Percentiles rank a stretch among this genome's conserved stretches.
phyloP scores from a whole-genome alignment of 2,329 filamentous ascomycete genomes.

The Aspergillus sp. region DNA sequence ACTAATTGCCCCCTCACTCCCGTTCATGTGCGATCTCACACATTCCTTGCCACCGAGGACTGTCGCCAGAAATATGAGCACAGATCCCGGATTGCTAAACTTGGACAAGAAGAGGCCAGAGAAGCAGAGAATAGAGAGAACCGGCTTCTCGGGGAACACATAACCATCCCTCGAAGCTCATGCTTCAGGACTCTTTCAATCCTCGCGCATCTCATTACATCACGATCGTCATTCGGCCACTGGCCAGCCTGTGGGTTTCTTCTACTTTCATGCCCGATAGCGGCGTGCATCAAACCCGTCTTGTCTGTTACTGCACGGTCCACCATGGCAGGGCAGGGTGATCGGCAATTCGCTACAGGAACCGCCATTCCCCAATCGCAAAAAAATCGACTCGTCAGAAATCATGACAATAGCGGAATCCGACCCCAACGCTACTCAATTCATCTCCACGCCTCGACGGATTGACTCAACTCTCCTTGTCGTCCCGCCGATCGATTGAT shows the following conservation, averaged over 20 bases:
- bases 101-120: background rate
- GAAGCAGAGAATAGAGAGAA: background rate
- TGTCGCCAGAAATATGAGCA: background rate
- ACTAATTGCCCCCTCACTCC: background rate
- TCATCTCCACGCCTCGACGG: background rate
- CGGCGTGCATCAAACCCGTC: background rate
- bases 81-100: background rate
- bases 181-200: background rate
- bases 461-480: background rate
- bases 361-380: constrained; percentile 1
- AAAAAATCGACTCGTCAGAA: constrained; percentile 7
- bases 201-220: background rate
- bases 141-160: background rate
- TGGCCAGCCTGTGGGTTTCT: background rate
- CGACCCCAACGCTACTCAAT: constrained; percentile 2
- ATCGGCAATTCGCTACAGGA: background rate
- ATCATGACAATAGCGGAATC: constrained; percentile 3
- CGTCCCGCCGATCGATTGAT: too few species aligned
- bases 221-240: background rate
- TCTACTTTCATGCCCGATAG: constrained; percentile 4
- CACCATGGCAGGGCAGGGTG: background rate
- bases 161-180: background rate
- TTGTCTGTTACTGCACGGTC: background rate
- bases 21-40: background rate
- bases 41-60: background rate